These are phyloP conservation scores for Gynostemma pentaphyllum DNA, from an alignment of 306 rosid genomes.

Conservation along the genomic window DNA sequence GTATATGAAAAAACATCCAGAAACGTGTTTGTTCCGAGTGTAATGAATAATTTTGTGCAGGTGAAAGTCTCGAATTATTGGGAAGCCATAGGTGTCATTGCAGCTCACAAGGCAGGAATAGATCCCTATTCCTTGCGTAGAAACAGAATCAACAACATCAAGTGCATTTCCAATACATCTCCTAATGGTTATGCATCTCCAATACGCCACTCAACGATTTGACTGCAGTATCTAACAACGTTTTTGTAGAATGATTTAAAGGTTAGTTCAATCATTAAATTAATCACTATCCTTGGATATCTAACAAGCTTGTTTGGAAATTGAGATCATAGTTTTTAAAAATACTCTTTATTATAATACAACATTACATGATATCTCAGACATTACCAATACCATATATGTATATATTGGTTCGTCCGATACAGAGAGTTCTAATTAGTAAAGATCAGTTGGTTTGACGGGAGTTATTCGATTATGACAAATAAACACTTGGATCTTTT, in stretches of 20 bases:
- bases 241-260: neutral
- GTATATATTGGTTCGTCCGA: too few relatives aligned
- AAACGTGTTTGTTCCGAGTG: conserved; percentile 13
- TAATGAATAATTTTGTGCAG: conserved; percentile 30
- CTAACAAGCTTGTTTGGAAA: too few relatives aligned
- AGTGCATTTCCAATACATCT: conserved; percentile 16
- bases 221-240: neutral
- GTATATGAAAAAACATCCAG: neutral
- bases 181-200: conserved; percentile 38
- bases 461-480: too few relatives aligned
- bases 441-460: too few relatives aligned
- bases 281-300: neutral
- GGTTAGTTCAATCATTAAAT: neutral
- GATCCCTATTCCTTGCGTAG: conserved; percentile 71
- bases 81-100: conserved; percentile 85
- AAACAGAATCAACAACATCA: conserved; percentile 42
- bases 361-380: too few relatives aligned
- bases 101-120: conserved; percentile 88
- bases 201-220: conserved; percentile 3
- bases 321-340: too few relatives aligned
- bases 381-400: too few relatives aligned
- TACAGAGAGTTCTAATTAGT: too few relatives aligned
- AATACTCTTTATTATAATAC: too few relatives aligned
- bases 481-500: too few relatives aligned
- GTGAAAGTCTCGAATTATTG: conserved; percentile 79